phyloP scores from a whole-genome alignment of 345 rosid genomes.

The Euphorbia peplus region DNA sequence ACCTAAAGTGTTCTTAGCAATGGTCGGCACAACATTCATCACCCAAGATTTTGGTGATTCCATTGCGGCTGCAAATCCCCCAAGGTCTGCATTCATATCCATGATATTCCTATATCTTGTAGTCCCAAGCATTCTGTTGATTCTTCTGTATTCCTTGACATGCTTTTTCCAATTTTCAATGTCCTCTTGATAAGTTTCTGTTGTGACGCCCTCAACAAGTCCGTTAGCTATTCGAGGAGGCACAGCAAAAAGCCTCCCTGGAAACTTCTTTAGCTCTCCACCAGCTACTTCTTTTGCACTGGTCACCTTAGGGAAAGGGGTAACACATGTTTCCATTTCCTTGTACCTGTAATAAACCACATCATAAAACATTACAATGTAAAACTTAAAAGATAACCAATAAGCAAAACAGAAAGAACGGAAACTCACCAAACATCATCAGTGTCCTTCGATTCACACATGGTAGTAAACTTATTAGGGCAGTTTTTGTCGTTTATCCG shows the following conservation, averaged over 20 bases:
- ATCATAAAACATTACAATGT: conserved; percentile 12
- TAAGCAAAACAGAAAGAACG: conserved; percentile 5
- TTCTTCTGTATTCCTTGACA: conserved; percentile 58
- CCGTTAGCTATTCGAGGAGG: conserved; percentile 75
- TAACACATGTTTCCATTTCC: conserved; percentile 61
- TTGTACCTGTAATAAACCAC: conserved; percentile 55
- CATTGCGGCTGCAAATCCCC: conserved; percentile 89
- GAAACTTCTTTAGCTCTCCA: conserved; percentile 79
- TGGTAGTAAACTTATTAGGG: conserved; percentile 39
- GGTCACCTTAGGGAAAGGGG: conserved; percentile 70
- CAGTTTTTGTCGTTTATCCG: conserved; percentile 60
- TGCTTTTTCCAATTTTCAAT: conserved; percentile 76
- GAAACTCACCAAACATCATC: conserved; percentile 76
- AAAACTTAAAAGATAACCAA: background rate
- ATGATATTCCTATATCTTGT: conserved; percentile 79
- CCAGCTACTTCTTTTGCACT: conserved; percentile 72
- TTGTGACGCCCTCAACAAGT: conserved; percentile 50
- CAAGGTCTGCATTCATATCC: conserved; percentile 97
- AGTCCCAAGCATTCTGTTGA: conserved; percentile 72
- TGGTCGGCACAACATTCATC: conserved; percentile 89
- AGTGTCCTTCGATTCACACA: conserved; percentile 49
- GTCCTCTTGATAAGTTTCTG: conserved; percentile 61
- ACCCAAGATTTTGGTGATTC: conserved; percentile 93
- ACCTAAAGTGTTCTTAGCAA: conserved; percentile 71
- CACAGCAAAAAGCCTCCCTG: conserved; percentile 73